These are phyloP conservation scores for Coniophora puteana DNA, from an alignment of 1,284 basidiomycete species.

Conservation along the genomic window DNA sequence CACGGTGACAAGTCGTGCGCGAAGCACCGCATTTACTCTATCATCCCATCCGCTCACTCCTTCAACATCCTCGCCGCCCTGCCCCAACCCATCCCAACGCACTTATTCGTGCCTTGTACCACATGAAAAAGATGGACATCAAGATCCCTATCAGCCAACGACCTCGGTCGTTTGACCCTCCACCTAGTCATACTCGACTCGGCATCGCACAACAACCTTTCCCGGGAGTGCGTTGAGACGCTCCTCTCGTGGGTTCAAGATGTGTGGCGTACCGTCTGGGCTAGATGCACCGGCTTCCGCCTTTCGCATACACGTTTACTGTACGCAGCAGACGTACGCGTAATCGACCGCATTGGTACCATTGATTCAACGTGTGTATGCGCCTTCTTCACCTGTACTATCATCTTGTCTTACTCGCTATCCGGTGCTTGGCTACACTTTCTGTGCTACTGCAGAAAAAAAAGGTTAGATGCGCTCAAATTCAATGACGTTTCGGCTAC, in stretches of 20 bases:
- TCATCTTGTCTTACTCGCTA: too few relatives aligned
- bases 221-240: conserved; percentile 50
- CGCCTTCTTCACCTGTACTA: too few relatives aligned
- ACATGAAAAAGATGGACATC: conserved; percentile 47
- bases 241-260: conserved; percentile 54
- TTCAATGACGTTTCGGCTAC: conserved; percentile 49
- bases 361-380: conserved; percentile 41
- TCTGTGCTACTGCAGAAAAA: not conserved
- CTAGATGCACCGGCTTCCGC: conserved; percentile 46
- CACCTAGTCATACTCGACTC: conserved; percentile 46
- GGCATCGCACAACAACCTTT: conserved; percentile 47
- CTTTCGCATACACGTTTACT: conserved; percentile 55
- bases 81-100: conserved; percentile 32
- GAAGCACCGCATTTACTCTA: conserved; percentile 41
- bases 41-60: conserved; percentile 29
- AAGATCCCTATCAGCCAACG: conserved; percentile 50
- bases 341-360: conserved; percentile 40
- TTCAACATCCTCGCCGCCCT: conserved; percentile 31
- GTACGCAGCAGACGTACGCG: conserved; percentile 42
- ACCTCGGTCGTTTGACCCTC: conserved; percentile 49
- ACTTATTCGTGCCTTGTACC: conserved; percentile 40
- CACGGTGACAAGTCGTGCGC: conserved; percentile 39
- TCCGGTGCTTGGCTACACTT: not conserved
- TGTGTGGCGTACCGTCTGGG: conserved; percentile 57
- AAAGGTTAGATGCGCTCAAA: conserved; percentile 49